Evolutionary conservation across 106 monocot species (phyloP).

Genomic region (Allium cepa): DNA sequence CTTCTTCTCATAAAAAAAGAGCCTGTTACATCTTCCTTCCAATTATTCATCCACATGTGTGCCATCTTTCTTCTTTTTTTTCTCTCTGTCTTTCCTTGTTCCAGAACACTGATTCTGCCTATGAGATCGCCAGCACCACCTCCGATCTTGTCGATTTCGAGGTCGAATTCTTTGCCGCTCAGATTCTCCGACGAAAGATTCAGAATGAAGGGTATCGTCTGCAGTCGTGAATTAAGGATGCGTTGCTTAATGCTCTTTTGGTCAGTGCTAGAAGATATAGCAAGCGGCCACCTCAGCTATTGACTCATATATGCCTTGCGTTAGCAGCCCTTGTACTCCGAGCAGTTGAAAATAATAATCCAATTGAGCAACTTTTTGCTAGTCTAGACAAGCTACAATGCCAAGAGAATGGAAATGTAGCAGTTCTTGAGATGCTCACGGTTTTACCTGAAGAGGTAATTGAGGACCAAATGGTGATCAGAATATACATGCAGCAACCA

Average conservation of each 20-base stretch:
- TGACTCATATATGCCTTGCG: slow-evolving; percentile 95
- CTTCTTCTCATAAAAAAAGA: too few species aligned
- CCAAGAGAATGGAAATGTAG: slow-evolving; percentile 63
- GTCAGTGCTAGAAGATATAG: slow-evolving; percentile 60
- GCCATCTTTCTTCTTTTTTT: too few species aligned
- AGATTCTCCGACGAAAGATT: slow-evolving; percentile 94
- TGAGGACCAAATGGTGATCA: slow-evolving; percentile 58
- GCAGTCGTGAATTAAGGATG: slow-evolving; percentile 42
- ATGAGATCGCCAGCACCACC: slow-evolving; percentile 72
- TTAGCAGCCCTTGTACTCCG: slow-evolving; percentile 71
- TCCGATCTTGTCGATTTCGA: slow-evolving; percentile 38
- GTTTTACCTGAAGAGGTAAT: slow-evolving; percentile 85
- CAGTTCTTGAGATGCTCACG: slow-evolving; percentile 89
- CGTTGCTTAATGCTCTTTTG: slow-evolving; percentile 72
- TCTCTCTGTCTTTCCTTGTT: too few species aligned
- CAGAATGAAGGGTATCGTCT: slow-evolving; percentile 64
- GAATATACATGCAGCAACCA: slow-evolving; percentile 35
- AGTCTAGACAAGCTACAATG: slow-evolving; percentile 69
- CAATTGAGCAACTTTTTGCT: slow-evolving; percentile 72
- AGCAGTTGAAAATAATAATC: slow-evolving; percentile 58
- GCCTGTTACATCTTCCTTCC: too few species aligned
- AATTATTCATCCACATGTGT: too few species aligned
- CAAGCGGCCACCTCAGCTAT: slow-evolving; percentile 73
- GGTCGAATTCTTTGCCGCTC: slow-evolving; percentile 90
- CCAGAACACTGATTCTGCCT: slow-evolving; percentile 72